A percentile compares a stretch with the other conserved stretches of the same genome.
Evolutionary conservation across 148 eudicot genomes (phyloP).

Genomic region (Chenopodium quinoa): DNA sequence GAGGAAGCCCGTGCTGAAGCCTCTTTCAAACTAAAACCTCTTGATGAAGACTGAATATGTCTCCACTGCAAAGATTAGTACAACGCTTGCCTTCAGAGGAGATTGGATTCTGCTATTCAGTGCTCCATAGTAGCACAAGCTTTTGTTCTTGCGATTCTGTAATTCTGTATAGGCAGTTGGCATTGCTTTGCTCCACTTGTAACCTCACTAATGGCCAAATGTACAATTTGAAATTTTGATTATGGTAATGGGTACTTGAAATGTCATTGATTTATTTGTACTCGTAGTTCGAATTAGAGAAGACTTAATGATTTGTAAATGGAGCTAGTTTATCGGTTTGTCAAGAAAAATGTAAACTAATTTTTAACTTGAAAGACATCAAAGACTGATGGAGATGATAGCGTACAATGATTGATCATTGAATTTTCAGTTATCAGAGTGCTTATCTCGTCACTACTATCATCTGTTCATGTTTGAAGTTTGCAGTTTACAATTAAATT

Average conservation of each 20-base stretch:
- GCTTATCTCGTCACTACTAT: no score
- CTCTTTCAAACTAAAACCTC: slow-evolving; percentile 49
- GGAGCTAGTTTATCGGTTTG: no score
- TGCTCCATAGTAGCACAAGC: neutral
- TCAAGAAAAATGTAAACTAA: no score
- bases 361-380: no score
- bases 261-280: no score
- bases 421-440: no score
- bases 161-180: neutral
- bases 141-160: neutral
- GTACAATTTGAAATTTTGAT: neutral
- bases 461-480: no score
- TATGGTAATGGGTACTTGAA: neutral
- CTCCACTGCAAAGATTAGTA: neutral
- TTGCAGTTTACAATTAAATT: no score
- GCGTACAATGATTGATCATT: no score
- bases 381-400: no score
- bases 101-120: neutral
- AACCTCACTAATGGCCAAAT: neutral
- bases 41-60: slow-evolving; percentile 24
- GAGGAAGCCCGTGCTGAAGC: slow-evolving; percentile 91
- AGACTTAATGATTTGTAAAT: no score
- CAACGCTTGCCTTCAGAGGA: neutral
- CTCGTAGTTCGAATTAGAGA: no score
- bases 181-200: neutral